Evolutionary conservation across 1,284 basidiomycete species (phyloP).

Genomic region (Cystobasidium sp.): DNA sequence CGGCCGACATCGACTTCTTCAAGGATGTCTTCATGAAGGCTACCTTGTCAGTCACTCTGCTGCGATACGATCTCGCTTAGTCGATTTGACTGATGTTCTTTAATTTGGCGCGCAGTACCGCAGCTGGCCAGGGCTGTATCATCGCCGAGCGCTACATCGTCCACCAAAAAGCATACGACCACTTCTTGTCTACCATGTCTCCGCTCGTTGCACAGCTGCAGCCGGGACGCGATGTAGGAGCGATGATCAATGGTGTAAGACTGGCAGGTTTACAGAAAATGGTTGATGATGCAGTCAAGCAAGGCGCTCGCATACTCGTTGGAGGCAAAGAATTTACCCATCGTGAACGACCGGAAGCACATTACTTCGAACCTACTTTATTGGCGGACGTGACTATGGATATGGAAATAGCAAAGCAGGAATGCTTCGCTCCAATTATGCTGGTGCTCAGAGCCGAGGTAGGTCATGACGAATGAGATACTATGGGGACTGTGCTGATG

Average conservation of each 20-base stretch:
- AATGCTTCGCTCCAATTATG: constrained; percentile 87
- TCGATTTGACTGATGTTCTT: constrained; percentile 15
- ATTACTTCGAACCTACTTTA: constrained; percentile 85
- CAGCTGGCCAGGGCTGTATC: constrained; percentile 94
- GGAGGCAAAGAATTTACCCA: constrained; percentile 72
- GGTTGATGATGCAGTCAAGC: constrained; percentile 71
- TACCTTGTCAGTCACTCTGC: constrained; percentile 70
- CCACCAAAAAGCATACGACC: constrained; percentile 72
- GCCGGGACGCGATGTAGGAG: constrained; percentile 71
- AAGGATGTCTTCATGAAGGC: constrained; percentile 73
- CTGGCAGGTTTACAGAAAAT: constrained; percentile 74
- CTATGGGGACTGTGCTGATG: background rate
- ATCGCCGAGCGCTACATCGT: constrained; percentile 93
- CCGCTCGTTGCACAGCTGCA: constrained; percentile 63
- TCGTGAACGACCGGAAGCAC: constrained; percentile 64
- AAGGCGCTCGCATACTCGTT: constrained; percentile 70
- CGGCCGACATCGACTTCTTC: constrained; percentile 60
- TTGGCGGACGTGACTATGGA: constrained; percentile 75
- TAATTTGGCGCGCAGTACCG: constrained; percentile 67
- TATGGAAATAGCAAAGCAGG: constrained; percentile 77
- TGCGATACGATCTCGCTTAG: background rate
- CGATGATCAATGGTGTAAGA: constrained; percentile 73
- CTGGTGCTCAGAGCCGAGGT: constrained; percentile 72
- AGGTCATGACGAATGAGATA: constrained; percentile 50
- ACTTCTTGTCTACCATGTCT: constrained; percentile 69